Conservation (phyloP, 108 stramenopile genomes). For the Cyclotella cryptica region DNA sequence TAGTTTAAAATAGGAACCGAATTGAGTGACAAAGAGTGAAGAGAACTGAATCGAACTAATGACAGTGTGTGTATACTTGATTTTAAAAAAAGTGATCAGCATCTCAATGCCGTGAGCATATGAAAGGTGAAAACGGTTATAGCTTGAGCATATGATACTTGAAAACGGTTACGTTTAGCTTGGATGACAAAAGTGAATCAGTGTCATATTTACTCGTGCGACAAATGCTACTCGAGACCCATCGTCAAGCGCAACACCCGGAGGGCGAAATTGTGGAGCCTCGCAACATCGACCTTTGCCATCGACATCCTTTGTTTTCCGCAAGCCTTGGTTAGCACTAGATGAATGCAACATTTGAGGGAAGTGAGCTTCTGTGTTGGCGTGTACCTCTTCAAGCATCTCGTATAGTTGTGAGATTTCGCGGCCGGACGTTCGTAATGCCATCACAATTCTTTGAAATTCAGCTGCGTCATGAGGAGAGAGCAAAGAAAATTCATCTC, state of each 20-base stretch:
- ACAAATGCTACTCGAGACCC: too few species aligned
- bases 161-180: too few species aligned
- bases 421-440: constrained; percentile 61
- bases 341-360: constrained; percentile 49
- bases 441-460: constrained; percentile 75
- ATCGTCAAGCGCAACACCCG: constrained; percentile 78
- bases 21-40: too few species aligned
- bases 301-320: constrained; percentile 12
- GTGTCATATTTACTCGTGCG: too few species aligned
- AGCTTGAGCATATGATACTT: too few species aligned
- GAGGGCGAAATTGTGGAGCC: constrained; percentile 7
- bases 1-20: too few species aligned
- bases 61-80: too few species aligned
- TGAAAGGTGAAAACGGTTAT: too few species aligned
- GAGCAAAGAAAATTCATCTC: constrained; percentile 62
- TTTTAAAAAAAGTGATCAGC: too few species aligned
- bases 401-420: constrained; percentile 62
- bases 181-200: too few species aligned
- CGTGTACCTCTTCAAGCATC: constrained; percentile 64
- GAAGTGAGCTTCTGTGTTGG: constrained; percentile 54
- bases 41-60: too few species aligned
- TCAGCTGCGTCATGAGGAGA: constrained; percentile 68
- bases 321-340: constrained; percentile 29
- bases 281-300: not conserved
- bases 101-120: too few species aligned